Percentiles rank a stretch among this genome's conserved stretches.
Conservation (phyloP, 2,329 filamentous ascomycete genomes). For the Chaetomium sp. region DNA sequence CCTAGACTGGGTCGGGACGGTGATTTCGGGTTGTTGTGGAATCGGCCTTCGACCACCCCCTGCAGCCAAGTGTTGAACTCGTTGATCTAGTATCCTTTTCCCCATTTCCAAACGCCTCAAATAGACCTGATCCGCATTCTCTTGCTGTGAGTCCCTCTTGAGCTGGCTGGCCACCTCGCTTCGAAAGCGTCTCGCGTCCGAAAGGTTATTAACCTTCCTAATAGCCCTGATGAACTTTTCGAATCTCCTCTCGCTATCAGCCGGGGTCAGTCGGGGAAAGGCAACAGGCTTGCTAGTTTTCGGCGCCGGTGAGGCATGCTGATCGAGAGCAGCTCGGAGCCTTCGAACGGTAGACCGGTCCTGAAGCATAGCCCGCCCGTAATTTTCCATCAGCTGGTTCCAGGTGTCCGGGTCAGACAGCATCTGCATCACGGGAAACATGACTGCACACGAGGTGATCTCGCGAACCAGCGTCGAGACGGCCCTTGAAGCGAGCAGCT, state of each 20-base stretch:
- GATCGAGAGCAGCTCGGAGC: constrained; percentile 82
- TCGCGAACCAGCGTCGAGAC: constrained; percentile 79
- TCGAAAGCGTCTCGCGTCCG: constrained; percentile 84
- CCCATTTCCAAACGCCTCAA: constrained; percentile 85
- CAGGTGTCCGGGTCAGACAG: constrained; percentile 91
- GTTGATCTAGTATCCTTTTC: constrained; percentile 83
- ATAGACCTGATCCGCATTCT: constrained; percentile 79
- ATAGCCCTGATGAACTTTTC: constrained; percentile 91
- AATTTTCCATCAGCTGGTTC: constrained; percentile 93
- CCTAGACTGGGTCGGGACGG: constrained; percentile 44
- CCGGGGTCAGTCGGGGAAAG: constrained; percentile 72
- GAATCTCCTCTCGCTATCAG: constrained; percentile 86
- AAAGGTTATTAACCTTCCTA: constrained; percentile 80
- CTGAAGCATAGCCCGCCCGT: constrained; percentile 78
- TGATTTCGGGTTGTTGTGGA: constrained; percentile 22
- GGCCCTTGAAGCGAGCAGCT: constrained; percentile 69
- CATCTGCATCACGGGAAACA: constrained; percentile 72
- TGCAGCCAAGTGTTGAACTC: constrained; percentile 71
- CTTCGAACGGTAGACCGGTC: constrained; percentile 93
- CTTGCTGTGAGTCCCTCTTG: constrained; percentile 71
- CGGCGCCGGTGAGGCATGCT: constrained; percentile 80
- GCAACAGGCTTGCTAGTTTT: constrained; percentile 56
- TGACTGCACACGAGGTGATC: constrained; percentile 85
- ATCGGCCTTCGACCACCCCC: constrained; percentile 46
- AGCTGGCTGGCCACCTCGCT: constrained; percentile 90